A percentile compares a stretch with the other conserved stretches of the same genome.
These are phyloP conservation scores for Monosporascus sp. DNA, from an alignment of 2,329 filamentous ascomycete species.

Conservation along the genomic window DNA sequence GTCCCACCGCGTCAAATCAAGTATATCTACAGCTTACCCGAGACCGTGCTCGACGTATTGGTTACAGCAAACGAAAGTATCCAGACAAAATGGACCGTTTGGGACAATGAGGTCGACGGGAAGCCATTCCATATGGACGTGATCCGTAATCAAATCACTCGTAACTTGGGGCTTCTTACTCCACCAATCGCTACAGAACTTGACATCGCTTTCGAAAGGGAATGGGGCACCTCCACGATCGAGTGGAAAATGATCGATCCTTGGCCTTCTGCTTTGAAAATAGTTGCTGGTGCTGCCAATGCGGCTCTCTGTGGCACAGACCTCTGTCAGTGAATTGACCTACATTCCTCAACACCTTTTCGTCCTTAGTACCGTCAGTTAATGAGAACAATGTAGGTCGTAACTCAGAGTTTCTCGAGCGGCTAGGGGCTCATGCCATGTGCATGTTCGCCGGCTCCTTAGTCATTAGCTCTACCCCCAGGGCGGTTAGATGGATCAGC, in stretches of 20 bases:
- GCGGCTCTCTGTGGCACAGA: conserved; percentile 2
- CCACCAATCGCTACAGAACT: conserved; percentile 3
- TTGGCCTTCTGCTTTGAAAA: conserved; percentile 1
- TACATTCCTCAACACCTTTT: too few species aligned
- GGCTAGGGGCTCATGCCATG: conserved; percentile 1
- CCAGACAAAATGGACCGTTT: conserved; percentile 4
- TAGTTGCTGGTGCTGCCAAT: conserved; percentile 3
- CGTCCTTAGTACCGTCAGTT: too few species aligned
- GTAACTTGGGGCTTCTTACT: conserved; percentile 2
- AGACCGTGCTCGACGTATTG: background rate
- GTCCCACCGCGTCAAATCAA: conserved; percentile 1
- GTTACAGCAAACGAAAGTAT: conserved; percentile 1
- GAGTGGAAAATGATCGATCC: conserved; percentile 1
- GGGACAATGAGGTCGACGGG: conserved; percentile 1
- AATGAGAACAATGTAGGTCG: background rate
- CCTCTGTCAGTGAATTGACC: background rate
- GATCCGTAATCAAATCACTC: conserved; percentile 3
- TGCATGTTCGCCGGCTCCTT: conserved; percentile 1
- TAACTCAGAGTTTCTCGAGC: background rate
- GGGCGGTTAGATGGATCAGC: background rate
- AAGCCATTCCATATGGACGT: conserved; percentile 3
- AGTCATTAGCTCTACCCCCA: conserved; percentile 3
- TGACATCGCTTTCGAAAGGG: background rate
- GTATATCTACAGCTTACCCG: conserved; percentile 1
- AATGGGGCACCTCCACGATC: background rate